A percentile compares a stretch with the other conserved stretches of the same genome.
Evolutionary conservation across 805 yeast genomes (phyloP).

Genomic region (Starmera quercuum): DNA sequence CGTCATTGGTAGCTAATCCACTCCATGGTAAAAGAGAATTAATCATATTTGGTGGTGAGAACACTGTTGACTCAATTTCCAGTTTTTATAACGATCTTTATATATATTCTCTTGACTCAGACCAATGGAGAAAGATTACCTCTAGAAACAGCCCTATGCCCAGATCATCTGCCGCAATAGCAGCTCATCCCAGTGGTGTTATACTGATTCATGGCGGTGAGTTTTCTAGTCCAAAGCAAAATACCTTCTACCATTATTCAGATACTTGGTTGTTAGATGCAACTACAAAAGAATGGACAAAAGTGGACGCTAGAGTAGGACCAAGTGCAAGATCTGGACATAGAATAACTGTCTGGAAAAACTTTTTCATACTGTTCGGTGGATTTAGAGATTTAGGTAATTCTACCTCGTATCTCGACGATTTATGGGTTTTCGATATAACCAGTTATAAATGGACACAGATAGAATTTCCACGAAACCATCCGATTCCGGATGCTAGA

Average conservation of each 20-base stretch:
- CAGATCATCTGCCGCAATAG: slow-evolving; percentile 88
- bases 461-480: slow-evolving; percentile 77
- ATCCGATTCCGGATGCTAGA: slow-evolving; percentile 80
- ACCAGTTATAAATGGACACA: slow-evolving; percentile 88
- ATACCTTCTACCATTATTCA: slow-evolving; percentile 91
- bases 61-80: slow-evolving; percentile 40
- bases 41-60: slow-evolving; percentile 87
- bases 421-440: slow-evolving; percentile 89
- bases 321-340: slow-evolving; percentile 93
- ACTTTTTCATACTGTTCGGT: slow-evolving; percentile 77
- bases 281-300: slow-evolving; percentile 81
- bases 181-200: slow-evolving; percentile 86
- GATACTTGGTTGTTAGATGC: slow-evolving; percentile 94
- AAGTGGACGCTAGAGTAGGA: slow-evolving; percentile 64
- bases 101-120: slow-evolving; percentile 67
- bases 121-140: slow-evolving; percentile 69
- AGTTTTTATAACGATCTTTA: slow-evolving; percentile 76
- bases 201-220: slow-evolving; percentile 92
- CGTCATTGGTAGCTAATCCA: slow-evolving; percentile 71
- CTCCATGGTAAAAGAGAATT: slow-evolving; percentile 70
- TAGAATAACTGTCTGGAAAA: slow-evolving; percentile 86
- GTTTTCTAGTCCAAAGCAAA: slow-evolving; percentile 92
- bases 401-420: slow-evolving; percentile 75
- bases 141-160: slow-evolving; percentile 90
- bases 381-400: slow-evolving; percentile 89